Conservation (phyloP, 768 basidiomycete genomes). For the Heimioporus sp. region DNA sequence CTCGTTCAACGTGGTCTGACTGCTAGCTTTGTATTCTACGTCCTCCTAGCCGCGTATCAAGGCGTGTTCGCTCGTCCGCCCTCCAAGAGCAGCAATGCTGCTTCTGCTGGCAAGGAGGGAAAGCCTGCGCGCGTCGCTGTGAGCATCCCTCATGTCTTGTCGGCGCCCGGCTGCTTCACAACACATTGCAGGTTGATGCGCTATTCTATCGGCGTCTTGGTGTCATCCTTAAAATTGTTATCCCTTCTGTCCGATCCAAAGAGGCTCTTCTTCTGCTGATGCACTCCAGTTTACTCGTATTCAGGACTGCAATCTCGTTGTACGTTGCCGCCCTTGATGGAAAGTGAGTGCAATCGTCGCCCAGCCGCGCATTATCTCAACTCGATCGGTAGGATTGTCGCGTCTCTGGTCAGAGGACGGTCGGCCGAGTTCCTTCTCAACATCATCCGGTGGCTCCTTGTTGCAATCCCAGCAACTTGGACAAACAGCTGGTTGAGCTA, state of each 20-base stretch:
- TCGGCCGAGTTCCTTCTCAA: constrained; percentile 77
- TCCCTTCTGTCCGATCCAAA: constrained; percentile 80
- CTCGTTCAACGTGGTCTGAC: constrained; percentile 71
- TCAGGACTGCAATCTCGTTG: constrained; percentile 87
- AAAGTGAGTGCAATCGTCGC: constrained; percentile 48
- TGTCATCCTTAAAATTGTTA: constrained; percentile 79
- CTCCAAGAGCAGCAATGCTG: constrained; percentile 15
- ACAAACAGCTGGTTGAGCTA: constrained; percentile 92
- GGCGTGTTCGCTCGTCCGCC: constrained; percentile 48
- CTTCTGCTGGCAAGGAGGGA: constrained; percentile 26
- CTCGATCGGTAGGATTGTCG: constrained; percentile 71
- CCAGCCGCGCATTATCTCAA: constrained; percentile 1
- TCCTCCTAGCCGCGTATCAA: constrained; percentile 60
- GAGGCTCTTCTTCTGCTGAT: constrained; percentile 84
- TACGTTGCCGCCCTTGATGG: constrained; percentile 96
- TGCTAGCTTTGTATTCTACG: constrained; percentile 66
- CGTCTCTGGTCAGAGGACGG: constrained; percentile 87
- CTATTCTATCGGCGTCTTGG: constrained; percentile 83
- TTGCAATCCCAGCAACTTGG: constrained; percentile 93
- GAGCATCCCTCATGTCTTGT: constrained; percentile 22
- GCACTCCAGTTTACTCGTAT: constrained; percentile 87
- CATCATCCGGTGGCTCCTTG: constrained; percentile 85
- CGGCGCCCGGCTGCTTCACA: neutral
- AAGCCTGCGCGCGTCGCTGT: constrained; percentile 69
- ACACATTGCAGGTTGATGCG: constrained; percentile 69